phyloP scores from a whole-genome alignment of 345 rosid species.

The Syzygium jambos region DNA sequence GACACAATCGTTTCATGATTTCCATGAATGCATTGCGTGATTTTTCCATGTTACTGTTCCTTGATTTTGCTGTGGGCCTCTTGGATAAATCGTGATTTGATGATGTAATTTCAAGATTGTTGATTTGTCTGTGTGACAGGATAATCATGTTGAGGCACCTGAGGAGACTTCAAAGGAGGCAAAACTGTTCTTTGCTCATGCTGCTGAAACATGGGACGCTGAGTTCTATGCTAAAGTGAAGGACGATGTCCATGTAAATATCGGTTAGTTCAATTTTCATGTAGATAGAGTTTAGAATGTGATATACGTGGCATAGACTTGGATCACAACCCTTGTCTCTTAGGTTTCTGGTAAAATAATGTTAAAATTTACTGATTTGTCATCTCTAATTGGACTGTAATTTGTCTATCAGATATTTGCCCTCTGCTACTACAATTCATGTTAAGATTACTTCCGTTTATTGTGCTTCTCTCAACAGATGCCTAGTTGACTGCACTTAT shows the following conservation, averaged over 20 bases:
- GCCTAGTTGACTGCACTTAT: conserved; percentile 22
- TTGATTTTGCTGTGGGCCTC: background rate
- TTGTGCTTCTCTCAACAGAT: conserved; percentile 6
- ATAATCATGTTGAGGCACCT: conserved; percentile 28
- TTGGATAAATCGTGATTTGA: background rate
- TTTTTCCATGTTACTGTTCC: background rate
- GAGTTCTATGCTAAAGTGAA: conserved; percentile 43
- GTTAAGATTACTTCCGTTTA: background rate
- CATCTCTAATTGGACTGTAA: background rate
- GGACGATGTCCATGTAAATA: conserved; percentile 32
- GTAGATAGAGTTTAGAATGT: background rate
- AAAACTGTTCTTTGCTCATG: conserved; percentile 21
- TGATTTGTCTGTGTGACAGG: conserved; percentile 2
- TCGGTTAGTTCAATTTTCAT: conserved; percentile 18
- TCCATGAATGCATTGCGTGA: background rate
- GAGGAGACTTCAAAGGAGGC: conserved; percentile 29
- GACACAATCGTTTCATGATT: background rate
- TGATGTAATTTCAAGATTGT: background rate
- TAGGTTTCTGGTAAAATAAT: background rate
- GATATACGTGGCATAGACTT: background rate
- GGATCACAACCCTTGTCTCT: background rate
- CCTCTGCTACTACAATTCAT: background rate
- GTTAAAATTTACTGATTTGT: background rate
- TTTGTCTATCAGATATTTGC: background rate
- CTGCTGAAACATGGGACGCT: conserved; percentile 40